Evolutionary conservation across 2,329 filamentous ascomycete species (phyloP).

Genomic region (Thelonectria discophora): DNA sequence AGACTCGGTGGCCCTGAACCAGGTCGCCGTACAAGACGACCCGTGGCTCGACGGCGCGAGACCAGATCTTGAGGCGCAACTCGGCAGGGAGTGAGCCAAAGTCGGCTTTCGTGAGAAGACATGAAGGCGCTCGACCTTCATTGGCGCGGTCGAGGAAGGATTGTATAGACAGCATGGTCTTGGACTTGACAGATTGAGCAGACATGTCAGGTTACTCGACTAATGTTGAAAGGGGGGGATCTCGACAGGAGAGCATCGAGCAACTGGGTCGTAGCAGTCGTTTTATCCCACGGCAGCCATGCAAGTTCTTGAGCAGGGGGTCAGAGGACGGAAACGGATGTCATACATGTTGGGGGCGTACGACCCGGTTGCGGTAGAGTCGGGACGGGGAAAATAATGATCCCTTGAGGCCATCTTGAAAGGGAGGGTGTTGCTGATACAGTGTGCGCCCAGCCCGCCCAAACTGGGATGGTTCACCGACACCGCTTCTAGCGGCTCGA

Average conservation of each 20-base stretch:
- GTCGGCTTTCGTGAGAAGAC: constrained; percentile 27
- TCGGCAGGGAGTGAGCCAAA: constrained; percentile 48
- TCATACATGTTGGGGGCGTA: constrained; percentile 40
- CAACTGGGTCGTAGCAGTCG: constrained; percentile 32
- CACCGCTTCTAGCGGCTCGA: constrained; percentile 43
- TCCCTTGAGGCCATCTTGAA: constrained; percentile 42
- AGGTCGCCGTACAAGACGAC: constrained; percentile 49
- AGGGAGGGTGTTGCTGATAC: constrained; percentile 38
- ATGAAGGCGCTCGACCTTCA: constrained; percentile 17
- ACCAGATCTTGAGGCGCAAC: constrained; percentile 51
- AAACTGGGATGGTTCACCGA: constrained; percentile 43
- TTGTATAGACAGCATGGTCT: constrained; percentile 26
- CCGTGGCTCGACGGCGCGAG: constrained; percentile 48
- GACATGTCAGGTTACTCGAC: constrained; percentile 7
- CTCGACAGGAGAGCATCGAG: constrained; percentile 28
- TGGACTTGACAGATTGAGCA: constrained; percentile 11
- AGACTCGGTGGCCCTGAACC: constrained; percentile 42
- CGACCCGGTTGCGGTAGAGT: constrained; percentile 42
- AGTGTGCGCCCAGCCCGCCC: constrained; percentile 37
- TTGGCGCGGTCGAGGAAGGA: constrained; percentile 13
- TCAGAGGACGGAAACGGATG: constrained; percentile 41
- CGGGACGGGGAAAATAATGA: constrained; percentile 40
- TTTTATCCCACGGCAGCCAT: constrained; percentile 39
- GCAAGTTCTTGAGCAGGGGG: constrained; percentile 39
- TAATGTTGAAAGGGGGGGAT: constrained; percentile 23